These are phyloP conservation scores for Plicaturopsis crispa DNA, from an alignment of 768 basidiomycete species.

Conservation along the genomic window DNA sequence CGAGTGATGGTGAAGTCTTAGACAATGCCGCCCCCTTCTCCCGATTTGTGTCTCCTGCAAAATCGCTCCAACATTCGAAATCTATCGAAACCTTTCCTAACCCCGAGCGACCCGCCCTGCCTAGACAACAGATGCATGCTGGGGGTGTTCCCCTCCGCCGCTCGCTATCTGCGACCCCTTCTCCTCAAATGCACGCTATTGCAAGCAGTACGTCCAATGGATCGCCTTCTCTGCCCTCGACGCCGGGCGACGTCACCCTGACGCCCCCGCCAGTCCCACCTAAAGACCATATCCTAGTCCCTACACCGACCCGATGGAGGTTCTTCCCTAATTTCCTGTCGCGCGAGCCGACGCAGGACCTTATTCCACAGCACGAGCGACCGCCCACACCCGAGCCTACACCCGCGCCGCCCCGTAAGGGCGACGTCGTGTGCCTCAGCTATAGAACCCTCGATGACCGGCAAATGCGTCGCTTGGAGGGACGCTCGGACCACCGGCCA, in stretches of 20 bases:
- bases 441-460: constrained; percentile 73
- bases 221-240: too few species aligned
- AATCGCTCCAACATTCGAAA: constrained; percentile 10
- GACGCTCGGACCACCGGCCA: constrained; percentile 77
- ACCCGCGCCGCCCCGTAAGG: constrained; percentile 34
- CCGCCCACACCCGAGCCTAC: constrained; percentile 6
- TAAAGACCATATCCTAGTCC: not conserved
- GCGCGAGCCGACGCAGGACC: constrained; percentile 19
- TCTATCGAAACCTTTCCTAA: constrained; percentile 21
- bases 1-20: constrained; percentile 5
- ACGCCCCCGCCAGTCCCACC: constrained; percentile 12
- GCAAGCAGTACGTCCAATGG: too few species aligned
- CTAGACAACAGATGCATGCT: constrained; percentile 2
- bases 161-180: too few species aligned
- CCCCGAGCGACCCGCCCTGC: constrained; percentile 8
- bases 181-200: too few species aligned
- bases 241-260: constrained; percentile 11
- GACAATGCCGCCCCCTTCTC: constrained; percentile 15
- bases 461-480: constrained; percentile 68
- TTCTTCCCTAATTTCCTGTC: constrained; percentile 44
- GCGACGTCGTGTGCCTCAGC: constrained; percentile 64
- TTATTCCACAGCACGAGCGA: too few species aligned
- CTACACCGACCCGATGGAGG: constrained; percentile 34
- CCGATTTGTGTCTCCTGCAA: constrained; percentile 14
- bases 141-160: too few species aligned